A percentile compares a stretch with the other conserved stretches of the same genome.
Conservation (phyloP, 176 grass and related monocot species). For the Zoysia japonica region DNA sequence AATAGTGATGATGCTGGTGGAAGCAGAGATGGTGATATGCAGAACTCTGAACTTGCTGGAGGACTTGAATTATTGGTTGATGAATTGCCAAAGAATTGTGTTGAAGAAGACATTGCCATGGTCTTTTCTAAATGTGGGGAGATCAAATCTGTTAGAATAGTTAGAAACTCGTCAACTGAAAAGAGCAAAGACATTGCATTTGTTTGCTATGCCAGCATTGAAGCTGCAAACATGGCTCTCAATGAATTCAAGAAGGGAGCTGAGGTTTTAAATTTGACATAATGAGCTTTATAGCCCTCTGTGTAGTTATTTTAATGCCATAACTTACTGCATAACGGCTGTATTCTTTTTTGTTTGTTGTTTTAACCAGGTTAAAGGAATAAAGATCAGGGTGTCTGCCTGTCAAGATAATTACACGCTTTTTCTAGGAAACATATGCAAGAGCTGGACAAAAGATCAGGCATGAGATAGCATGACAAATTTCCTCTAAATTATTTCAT, state of each 20-base stretch:
- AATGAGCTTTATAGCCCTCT: conserved; percentile 30
- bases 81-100: conserved; percentile 58
- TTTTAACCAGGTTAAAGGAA: conserved; percentile 76
- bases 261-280: conserved; percentile 56
- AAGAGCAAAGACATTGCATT: conserved; percentile 67
- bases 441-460: conserved; percentile 86
- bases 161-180: conserved; percentile 46
- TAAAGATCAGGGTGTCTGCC: conserved; percentile 61
- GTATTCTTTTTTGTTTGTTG: conserved; percentile 29
- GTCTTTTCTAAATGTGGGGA: conserved; percentile 68
- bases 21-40: conserved; percentile 16
- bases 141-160: conserved; percentile 62
- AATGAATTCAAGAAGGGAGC: conserved; percentile 67
- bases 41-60: conserved; percentile 41
- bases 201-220: conserved; percentile 54
- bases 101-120: conserved; percentile 60
- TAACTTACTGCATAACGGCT: conserved; percentile 20
- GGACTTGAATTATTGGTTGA: conserved; percentile 69
- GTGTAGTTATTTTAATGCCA: conserved; percentile 8
- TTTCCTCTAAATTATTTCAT: conserved; percentile 1
- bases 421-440: conserved; percentile 79
- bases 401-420: conserved; percentile 58
- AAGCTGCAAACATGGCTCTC: conserved; percentile 72
- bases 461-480: conserved; percentile 26
- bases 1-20: conserved; percentile 17